Base-by-base conservation (phyloP, 768 basidiomycete species). In the Termitomyces sp. region DNA sequence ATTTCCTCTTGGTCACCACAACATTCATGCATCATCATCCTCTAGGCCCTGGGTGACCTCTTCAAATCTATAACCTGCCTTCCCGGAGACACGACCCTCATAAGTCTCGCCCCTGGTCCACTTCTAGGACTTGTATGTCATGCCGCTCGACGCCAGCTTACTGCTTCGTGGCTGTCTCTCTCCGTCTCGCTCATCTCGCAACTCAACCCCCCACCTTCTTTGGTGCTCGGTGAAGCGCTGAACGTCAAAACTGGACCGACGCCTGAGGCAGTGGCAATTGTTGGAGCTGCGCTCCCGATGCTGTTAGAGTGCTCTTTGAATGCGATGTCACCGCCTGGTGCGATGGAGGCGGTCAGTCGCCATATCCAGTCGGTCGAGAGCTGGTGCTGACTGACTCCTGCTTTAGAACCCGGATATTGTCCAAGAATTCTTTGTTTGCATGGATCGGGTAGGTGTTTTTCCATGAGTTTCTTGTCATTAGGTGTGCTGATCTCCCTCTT, bases 381-480 rank as follows among this genome's bases (percentile, higher is more conserved):
- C 53, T 30, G 27, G 8, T 18, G 1, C 37, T 63, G 20, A 36
- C 44, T 31, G n/a, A 8, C 41, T 52, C 34, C 27, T 18, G 16
- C 37, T 39, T 39, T 56, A 96, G 93, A 93, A 96, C 67, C 94
- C 95, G 0, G 95, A 96, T 69, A 83, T 96, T 30, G 91, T 93
- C 16, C 93, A 94, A 68, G 86, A 86, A 27, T 95, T 95, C 71
- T 96, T 95, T 72, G 79, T 79, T 9, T 95, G 86, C 67, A 81
- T 91, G 78, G 91, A 93, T 47, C 80, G 83, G 47, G 91, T 91
- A 61, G 49, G 81, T 76, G 18, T 33, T 58, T 15, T 44, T 0
- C 56, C 52, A 15, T 54, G n/a, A 27, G 37, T 36, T 58, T 20
- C 8, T 31, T 36, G 24, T 22, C 31, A 48, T 57, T 36, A 5